A percentile compares a stretch with the other conserved stretches of the same genome.
phyloP scores from a whole-genome alignment of 2,329 filamentous ascomycete genomes.

The Pseudocercospora musae region DNA sequence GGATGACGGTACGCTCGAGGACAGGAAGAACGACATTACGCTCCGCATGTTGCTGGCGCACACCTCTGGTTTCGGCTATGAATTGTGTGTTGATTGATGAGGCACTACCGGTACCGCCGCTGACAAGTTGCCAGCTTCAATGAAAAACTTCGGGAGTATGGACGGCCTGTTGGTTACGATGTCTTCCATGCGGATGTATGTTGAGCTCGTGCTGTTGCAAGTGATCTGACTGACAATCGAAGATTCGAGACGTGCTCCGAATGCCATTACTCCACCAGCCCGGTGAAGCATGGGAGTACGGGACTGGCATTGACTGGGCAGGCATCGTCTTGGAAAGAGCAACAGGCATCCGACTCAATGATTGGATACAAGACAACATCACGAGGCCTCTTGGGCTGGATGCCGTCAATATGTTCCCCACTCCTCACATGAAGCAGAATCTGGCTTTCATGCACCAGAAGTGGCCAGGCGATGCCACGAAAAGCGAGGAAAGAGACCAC shows the following conservation, averaged over 20 bases:
- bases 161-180: slow-evolving; percentile 51
- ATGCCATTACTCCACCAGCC: slow-evolving; percentile 61
- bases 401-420: slow-evolving; percentile 58
- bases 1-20: slow-evolving; percentile 39
- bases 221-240: background rate
- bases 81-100: slow-evolving; percentile 34
- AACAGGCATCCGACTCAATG: slow-evolving; percentile 42
- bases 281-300: slow-evolving; percentile 59
- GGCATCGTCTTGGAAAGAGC: slow-evolving; percentile 48
- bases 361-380: slow-evolving; percentile 48
- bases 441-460: slow-evolving; percentile 58
- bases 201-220: background rate
- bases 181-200: slow-evolving; percentile 56
- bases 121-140: slow-evolving; percentile 38
- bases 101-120: background rate
- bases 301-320: slow-evolving; percentile 49
- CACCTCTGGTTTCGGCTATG: slow-evolving; percentile 50
- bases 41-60: slow-evolving; percentile 51
- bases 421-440: slow-evolving; percentile 50
- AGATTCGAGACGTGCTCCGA: slow-evolving; percentile 44
- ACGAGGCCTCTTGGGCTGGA: slow-evolving; percentile 47
- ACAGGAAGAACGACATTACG: slow-evolving; percentile 48
- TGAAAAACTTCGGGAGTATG: slow-evolving; percentile 40
- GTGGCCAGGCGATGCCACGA: slow-evolving; percentile 35
- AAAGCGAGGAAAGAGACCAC: slow-evolving; percentile 47